Evolutionary conservation across 768 basidiomycete species (phyloP).

Genomic region (Tricholoma hemisulphureum): DNA sequence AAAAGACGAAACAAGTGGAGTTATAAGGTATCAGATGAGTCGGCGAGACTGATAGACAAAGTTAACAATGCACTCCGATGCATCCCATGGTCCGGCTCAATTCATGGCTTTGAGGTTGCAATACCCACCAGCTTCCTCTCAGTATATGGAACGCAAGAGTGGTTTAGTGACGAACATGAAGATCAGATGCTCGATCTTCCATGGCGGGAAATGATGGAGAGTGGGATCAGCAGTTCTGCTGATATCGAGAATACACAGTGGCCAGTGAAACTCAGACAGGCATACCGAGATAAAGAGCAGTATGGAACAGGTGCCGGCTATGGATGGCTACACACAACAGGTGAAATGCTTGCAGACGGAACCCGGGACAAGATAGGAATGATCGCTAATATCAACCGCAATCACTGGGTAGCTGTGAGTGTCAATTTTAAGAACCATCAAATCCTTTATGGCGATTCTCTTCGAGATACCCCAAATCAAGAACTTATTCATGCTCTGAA

Average conservation of each 20-base stretch:
- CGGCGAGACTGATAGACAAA: not conserved
- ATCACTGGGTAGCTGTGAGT: no score
- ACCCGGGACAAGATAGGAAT: no score
- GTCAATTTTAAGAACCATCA: no score
- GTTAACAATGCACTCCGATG: not conserved
- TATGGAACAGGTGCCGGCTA: not conserved
- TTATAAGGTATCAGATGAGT: not conserved
- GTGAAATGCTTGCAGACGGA: no score
- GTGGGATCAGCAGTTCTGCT: not conserved
- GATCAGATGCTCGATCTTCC: slow-evolving; percentile 20
- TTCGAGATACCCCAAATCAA: no score
- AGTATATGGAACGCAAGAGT: slow-evolving; percentile 15
- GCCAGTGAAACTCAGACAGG: not conserved
- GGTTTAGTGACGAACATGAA: slow-evolving; percentile 18
- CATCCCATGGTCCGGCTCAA: slow-evolving; percentile 13
- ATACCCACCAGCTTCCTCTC: slow-evolving; percentile 9
- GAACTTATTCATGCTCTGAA: no score
- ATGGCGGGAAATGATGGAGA: slow-evolving; percentile 2
- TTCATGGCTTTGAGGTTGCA: slow-evolving; percentile 10
- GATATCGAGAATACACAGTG: not conserved
- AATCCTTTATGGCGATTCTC: no score
- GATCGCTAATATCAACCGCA: no score
- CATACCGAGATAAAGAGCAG: not conserved
- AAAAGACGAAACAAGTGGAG: not conserved
- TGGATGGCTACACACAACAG: no score